Base-by-base conservation (phyloP, 78 protist genomes). In the Parvularia atlantis region DNA sequence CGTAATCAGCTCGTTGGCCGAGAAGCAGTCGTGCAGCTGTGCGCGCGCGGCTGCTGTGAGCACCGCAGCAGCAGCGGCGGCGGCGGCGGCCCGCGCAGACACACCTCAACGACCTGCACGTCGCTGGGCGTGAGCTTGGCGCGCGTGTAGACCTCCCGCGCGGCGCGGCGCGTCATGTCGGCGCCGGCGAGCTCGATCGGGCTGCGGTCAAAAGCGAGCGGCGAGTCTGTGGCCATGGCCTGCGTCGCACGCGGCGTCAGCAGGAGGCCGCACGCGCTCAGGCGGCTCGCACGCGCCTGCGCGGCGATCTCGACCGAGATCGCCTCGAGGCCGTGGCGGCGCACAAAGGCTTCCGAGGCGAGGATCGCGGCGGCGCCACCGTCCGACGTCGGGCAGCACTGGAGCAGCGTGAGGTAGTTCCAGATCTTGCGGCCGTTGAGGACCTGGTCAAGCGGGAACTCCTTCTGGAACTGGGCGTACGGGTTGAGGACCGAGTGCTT, bases 381-480 rank as follows among this genome's bases (percentile, higher is more conserved):
- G 61, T 76, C 81, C 22, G 74, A 67, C 33, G 81, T 76, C 28
- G 81, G 81, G 62, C 75, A 68, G 70, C 78, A 73, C 64, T 59
- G 64, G 43, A 69, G 65, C 62, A 24, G 22, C n/a, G 73, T 59
- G 58, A 67, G 59, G 43, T 41, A 39, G 37, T 2, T 56, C 20
- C 24, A n/a, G 39, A 76, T 26, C 53, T 2, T 3, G 3, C 36
- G 57, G 44, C 52, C 1, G 28, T 35, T 2, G 39, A 17, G n/a
- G 26, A 73, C 46, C 36, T 76, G 43, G 48, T 66, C 69, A 16
- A 60, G 64, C 28, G 81, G 68, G 56, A 60, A n/a, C 50, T 67
- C 68, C 48, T 36, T 35, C 30, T 69, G 65, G 69, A 76, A 76
- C 80, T 75, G 81, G 6, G 81, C 28, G 59, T 68, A 59, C 41